Conservation (phyloP, 768 basidiomycete genomes). For the Suillus bovinus region DNA sequence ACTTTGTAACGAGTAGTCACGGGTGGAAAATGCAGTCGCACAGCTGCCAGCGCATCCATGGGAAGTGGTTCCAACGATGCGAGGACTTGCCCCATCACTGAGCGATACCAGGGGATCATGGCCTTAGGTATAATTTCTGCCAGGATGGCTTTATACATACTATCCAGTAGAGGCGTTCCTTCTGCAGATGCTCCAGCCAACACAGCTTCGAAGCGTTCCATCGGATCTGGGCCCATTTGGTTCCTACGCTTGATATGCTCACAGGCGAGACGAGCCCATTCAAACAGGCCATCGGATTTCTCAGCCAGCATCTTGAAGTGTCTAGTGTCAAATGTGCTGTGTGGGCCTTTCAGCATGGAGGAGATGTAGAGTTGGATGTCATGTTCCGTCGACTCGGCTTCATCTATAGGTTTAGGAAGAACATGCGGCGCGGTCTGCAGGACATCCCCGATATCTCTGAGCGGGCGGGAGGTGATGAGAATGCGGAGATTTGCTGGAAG, state of each 20-base stretch:
- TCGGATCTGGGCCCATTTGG: neutral
- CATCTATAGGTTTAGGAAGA: no score
- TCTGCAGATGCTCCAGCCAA: neutral
- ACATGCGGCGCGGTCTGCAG: conserved; percentile 10
- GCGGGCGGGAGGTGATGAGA: conserved; percentile 17
- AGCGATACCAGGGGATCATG: conserved; percentile 1
- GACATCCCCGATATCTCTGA: conserved; percentile 6
- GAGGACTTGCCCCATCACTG: conserved; percentile 8
- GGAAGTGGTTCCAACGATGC: conserved; percentile 8
- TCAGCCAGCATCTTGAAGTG: neutral
- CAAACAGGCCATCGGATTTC: conserved; percentile 11
- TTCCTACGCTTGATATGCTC: neutral
- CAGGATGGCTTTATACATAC: conserved; percentile 7
- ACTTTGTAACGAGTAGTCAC: no score
- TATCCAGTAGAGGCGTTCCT: conserved; percentile 3
- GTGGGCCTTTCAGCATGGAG: neutral
- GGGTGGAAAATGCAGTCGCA: neutral
- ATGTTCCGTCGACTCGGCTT: no score
- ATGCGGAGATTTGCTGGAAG: conserved; percentile 16
- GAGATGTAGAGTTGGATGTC: conserved; percentile 10
- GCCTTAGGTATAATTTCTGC: conserved; percentile 2
- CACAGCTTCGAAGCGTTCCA: conserved; percentile 2
- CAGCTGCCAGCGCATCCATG: neutral
- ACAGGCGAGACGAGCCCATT: conserved; percentile 13
- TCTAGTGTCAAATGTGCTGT: neutral